A percentile compares a stretch with the other conserved stretches of the same genome.
Conservation (phyloP, 2,329 filamentous ascomycete genomes). For the Cordyceps militaris region DNA sequence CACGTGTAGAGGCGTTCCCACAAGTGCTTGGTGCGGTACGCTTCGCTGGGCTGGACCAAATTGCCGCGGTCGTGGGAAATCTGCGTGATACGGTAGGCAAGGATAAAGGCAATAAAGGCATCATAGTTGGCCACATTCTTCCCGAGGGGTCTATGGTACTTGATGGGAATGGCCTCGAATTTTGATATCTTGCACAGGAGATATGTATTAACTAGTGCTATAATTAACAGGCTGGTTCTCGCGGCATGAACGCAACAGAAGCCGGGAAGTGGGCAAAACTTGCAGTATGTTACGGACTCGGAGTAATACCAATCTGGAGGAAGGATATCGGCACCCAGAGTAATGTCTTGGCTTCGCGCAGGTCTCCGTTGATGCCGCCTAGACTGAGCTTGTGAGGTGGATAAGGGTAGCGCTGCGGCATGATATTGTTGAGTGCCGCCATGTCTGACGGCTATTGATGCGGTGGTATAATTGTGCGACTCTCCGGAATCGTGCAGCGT, state of each 20-base stretch:
- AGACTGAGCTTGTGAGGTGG: not conserved
- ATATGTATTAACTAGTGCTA: not conserved
- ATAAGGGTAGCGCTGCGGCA: not conserved
- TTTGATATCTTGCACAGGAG: not conserved
- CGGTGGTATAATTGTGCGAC: not conserved
- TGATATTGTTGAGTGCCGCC: not conserved
- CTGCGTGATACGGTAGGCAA: not conserved
- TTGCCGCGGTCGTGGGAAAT: not conserved
- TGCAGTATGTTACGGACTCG: not conserved
- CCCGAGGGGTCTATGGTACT: not conserved
- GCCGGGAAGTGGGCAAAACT: not conserved
- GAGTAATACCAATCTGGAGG: slow-evolving; percentile 2
- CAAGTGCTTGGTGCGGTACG: not conserved
- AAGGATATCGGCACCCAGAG: not conserved
- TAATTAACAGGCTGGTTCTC: not conserved
- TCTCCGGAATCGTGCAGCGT: not conserved
- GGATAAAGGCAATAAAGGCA: not conserved
- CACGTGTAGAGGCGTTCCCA: slow-evolving; percentile 2
- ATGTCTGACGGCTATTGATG: not conserved
- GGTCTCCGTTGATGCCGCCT: not conserved
- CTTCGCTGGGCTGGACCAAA: not conserved
- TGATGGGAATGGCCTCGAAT: not conserved
- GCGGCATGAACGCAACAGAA: not conserved
- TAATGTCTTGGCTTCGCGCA: not conserved
- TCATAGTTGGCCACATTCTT: not conserved